Evolutionary conservation across 2,329 filamentous ascomycete species (phyloP).

Genomic region (Ophiosphaerella herpotricha): DNA sequence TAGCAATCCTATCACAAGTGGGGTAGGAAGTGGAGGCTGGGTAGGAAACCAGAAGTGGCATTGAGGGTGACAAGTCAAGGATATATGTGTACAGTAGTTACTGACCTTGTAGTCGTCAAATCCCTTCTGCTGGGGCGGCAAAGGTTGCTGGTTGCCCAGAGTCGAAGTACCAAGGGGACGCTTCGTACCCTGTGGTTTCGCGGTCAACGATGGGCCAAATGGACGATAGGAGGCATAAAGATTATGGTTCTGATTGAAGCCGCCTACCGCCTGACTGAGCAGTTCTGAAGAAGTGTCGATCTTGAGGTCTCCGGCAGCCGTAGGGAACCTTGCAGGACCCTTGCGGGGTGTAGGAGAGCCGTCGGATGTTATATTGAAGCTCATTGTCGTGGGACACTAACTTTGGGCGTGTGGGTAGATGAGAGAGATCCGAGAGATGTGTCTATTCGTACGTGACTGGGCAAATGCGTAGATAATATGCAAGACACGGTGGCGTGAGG

Average conservation of each 20-base stretch:
- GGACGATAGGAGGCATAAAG: conserved; percentile 21
- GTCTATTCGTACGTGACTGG: conserved; percentile 25
- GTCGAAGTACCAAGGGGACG: conserved; percentile 46
- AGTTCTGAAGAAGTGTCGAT: conserved; percentile 43
- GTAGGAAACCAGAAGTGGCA: background rate
- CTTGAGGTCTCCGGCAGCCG: conserved; percentile 36
- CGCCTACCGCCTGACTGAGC: conserved; percentile 41
- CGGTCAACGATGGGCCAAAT: conserved; percentile 39
- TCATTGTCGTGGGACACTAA: conserved; percentile 32
- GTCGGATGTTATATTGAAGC: conserved; percentile 47
- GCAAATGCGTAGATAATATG: conserved; percentile 45
- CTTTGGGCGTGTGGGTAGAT: conserved; percentile 31
- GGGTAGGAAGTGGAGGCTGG: background rate
- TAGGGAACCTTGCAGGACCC: conserved; percentile 31
- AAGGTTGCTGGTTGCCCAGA: conserved; percentile 36
- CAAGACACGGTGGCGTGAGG: conserved; percentile 32
- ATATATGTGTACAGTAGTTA: background rate
- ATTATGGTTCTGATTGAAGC: conserved; percentile 26
- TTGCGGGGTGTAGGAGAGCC: conserved; percentile 51
- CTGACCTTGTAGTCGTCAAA: conserved; percentile 41
- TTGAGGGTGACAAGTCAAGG: background rate
- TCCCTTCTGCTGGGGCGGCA: conserved; percentile 22
- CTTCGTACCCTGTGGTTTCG: conserved; percentile 44
- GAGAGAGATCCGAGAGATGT: conserved; percentile 40
- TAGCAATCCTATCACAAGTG: background rate